A percentile compares a stretch with the other conserved stretches of the same genome.
Conservation (phyloP, 2,329 filamentous ascomycete genomes). For the Penicillium sp. region DNA sequence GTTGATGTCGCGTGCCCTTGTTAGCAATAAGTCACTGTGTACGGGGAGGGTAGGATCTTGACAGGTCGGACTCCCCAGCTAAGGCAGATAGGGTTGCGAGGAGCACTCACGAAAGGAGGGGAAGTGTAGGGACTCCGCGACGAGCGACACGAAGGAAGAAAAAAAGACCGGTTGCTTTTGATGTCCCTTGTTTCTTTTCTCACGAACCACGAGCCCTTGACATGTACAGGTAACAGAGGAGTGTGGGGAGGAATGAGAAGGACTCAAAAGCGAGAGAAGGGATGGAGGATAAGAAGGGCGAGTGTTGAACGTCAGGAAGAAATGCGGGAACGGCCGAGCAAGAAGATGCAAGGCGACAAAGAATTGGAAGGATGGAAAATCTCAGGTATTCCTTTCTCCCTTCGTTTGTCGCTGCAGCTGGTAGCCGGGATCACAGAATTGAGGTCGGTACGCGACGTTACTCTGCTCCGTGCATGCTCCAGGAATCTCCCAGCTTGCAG, state of each 20-base stretch:
- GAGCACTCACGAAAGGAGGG: constrained; percentile 25
- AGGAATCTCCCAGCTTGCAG: constrained; percentile 39
- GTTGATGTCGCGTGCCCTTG: constrained; percentile 14
- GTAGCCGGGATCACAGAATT: constrained; percentile 22
- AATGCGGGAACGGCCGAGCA: constrained; percentile 25
- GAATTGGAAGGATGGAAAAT: constrained; percentile 27
- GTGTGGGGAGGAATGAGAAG: constrained; percentile 24
- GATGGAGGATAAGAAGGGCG: not conserved
- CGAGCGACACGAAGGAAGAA: constrained; percentile 13
- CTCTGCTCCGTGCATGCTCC: constrained; percentile 45
- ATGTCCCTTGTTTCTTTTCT: constrained; percentile 5
- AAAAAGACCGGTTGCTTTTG: constrained; percentile 10
- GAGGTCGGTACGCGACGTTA: constrained; percentile 33
- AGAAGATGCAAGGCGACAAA: constrained; percentile 36
- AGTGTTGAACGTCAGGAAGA: constrained; percentile 11
- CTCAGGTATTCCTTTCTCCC: constrained; percentile 15
- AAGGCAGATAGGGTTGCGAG: constrained; percentile 9
- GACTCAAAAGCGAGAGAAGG: constrained; percentile 20
- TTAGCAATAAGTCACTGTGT: constrained; percentile 11
- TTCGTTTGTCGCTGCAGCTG: constrained; percentile 37
- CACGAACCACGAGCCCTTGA: constrained; percentile 25
- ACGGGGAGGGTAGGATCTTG: not conserved
- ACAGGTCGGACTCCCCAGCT: not conserved
- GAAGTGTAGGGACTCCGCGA: constrained; percentile 17
- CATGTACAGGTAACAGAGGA: constrained; percentile 34